These are phyloP conservation scores for Blastobotrys robertii DNA, from an alignment of 805 yeast species.

Conservation along the genomic window DNA sequence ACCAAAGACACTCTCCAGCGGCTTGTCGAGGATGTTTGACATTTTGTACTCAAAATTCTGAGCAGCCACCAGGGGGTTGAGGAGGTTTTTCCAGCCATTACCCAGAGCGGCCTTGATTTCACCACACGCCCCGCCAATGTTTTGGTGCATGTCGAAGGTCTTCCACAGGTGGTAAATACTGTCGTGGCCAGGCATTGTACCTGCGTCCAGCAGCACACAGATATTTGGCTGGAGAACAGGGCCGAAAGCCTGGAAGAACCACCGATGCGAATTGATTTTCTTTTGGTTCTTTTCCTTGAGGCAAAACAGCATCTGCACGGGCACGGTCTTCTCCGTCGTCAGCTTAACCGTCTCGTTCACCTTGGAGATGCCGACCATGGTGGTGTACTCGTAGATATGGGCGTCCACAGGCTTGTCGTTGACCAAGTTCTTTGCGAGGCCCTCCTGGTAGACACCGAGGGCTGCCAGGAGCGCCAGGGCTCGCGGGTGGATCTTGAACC, in stretches of 20 bases:
- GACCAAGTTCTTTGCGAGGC: slow-evolving; percentile 86
- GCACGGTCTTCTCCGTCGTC: slow-evolving; percentile 55
- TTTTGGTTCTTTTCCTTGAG: slow-evolving; percentile 86
- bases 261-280: slow-evolving; percentile 93
- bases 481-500: slow-evolving; percentile 70
- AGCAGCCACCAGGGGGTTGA: slow-evolving; percentile 90
- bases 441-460: slow-evolving; percentile 88
- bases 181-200: slow-evolving; percentile 84
- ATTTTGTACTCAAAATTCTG: slow-evolving; percentile 95
- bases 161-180: slow-evolving; percentile 95
- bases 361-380: slow-evolving; percentile 75
- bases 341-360: slow-evolving; percentile 50
- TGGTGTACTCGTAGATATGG: slow-evolving; percentile 88
- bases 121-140: slow-evolving; percentile 99
- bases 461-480: slow-evolving; percentile 76
- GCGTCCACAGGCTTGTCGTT: slow-evolving; percentile 73
- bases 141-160: slow-evolving; percentile 90
- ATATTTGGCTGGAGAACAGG: slow-evolving; percentile 89
- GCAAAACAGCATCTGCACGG: slow-evolving; percentile 84
- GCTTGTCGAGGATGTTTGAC: slow-evolving; percentile 94
- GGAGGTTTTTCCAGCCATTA: slow-evolving; percentile 64
- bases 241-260: slow-evolving; percentile 94
- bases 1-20: slow-evolving; percentile 86
- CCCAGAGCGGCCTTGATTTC: slow-evolving; percentile 96
- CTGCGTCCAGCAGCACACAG: slow-evolving; percentile 86